Conservation (phyloP, 2,329 filamentous ascomycete species). For the Pleurostoma richardsiae region DNA sequence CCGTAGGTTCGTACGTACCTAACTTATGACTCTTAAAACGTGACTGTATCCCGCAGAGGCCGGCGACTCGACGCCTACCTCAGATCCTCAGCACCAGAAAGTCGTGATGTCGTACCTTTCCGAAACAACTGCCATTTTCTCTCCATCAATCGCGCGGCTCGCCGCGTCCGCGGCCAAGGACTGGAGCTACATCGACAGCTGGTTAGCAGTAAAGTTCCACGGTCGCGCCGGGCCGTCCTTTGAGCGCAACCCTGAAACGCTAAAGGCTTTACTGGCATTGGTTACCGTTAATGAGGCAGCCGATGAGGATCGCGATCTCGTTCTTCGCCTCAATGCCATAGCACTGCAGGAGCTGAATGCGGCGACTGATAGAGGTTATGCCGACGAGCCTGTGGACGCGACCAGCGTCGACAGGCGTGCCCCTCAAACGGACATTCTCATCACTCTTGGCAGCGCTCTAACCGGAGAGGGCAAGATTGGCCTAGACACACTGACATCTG, state of each 20-base stretch:
- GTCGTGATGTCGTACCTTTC: slow-evolving; percentile 31
- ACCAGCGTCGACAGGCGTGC: slow-evolving; percentile 4
- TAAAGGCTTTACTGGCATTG: slow-evolving; percentile 69
- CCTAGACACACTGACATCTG: slow-evolving; percentile 52
- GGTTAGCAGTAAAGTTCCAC: slow-evolving; percentile 69
- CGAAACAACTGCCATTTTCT: slow-evolving; percentile 54
- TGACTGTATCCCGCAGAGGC: too few relatives aligned
- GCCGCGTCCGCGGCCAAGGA: slow-evolving; percentile 81
- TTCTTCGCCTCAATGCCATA: slow-evolving; percentile 54
- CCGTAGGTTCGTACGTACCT: too few relatives aligned
- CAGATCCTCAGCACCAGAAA: background rate
- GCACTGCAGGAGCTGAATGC: slow-evolving; percentile 48
- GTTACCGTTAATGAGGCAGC: slow-evolving; percentile 72
- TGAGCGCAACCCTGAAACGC: slow-evolving; percentile 81
- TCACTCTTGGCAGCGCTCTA: slow-evolving; percentile 49
- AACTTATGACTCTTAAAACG: too few relatives aligned
- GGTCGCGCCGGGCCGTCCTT: slow-evolving; percentile 63
- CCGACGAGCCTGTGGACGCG: slow-evolving; percentile 24
- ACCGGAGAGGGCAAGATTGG: slow-evolving; percentile 47
- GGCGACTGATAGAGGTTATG: slow-evolving; percentile 7
- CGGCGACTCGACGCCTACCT: too few relatives aligned
- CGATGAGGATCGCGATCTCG: slow-evolving; percentile 60
- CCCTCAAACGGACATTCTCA: slow-evolving; percentile 32
- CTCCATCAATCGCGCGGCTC: slow-evolving; percentile 63
- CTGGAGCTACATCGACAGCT: slow-evolving; percentile 83